Base-by-base conservation (phyloP, 2,329 filamentous ascomycete genomes). In the Exophiala bonariae region DNA sequence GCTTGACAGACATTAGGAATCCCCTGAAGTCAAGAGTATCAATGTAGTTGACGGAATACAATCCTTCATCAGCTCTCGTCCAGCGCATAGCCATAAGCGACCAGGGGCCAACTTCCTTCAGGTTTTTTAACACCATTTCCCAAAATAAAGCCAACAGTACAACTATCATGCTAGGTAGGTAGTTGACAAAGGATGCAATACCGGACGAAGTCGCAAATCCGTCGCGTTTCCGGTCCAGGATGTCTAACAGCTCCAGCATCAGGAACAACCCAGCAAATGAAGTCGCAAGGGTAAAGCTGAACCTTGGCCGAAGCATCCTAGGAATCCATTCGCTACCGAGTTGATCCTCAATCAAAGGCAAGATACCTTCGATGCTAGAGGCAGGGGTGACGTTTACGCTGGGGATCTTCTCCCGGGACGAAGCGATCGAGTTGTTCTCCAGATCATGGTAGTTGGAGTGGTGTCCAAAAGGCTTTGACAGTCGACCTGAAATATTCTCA, bases 31-130 rank as follows among this genome's bases (percentile, higher is more conserved):
- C 38, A 4, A 41, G 16, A 11, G 18, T 6, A 19, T 41, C 38
- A 11, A 30, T 28, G 18, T 41, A 41, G 28, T 41, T 14, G 18
- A 41, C 28, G 8, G n/a, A 30, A 16, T n/a, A 30, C 6, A 41
- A 30, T 11, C 17, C 38, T 11, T 28, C 28, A 10, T 41, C 38
- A 17, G 38, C 38, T 5, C 16, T 9, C 8, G 38, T 30, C 38
- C 38, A 41, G 14, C 38, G 18, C 18, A 18, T 17, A 4, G 38
- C 22, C 28, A 30, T 28, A 7, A 41, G 28, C 7, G 38, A 28
- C 38, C 38, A 41, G 8, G 22, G 38, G 6, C 38, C 38, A 9
- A 30, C 19, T 23, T 41, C 28, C 14, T 41, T 41, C 16, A 41
- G 28, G 22, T 41, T 32, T 30, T 41, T 31, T 20, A 41, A 32